Base-by-base conservation (phyloP, 2,329 filamentous ascomycete genomes). In the Penicillium sp. region DNA sequence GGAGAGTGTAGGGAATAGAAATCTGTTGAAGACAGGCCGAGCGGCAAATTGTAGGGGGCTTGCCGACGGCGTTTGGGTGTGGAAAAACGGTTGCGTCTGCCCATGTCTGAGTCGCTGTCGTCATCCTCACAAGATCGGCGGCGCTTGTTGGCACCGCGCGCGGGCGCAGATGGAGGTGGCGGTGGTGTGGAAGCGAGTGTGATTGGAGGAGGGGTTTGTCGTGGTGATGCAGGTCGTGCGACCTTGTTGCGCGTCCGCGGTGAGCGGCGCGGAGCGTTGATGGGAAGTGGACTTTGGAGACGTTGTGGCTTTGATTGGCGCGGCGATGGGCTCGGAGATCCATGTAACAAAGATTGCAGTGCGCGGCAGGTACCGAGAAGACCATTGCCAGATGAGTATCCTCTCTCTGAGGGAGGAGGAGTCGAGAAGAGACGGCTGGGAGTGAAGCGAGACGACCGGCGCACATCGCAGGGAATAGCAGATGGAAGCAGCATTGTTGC, bases 11-110 rank as follows among this genome's bases (percentile, higher is more conserved):
- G 68, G 4, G 76, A 73, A 55, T 76, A 74, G 58, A 80, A 81
- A 57, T 80, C 78, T 19, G 74, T 69, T 13, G 68, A 70, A 9
- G 72, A 71, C 9, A 81, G 67, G 19, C 79, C 78, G 4, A 79
- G 65, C 0, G 79, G 79, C 33, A 81, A 64, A n/a, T 78, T 68
- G 35, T 74, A 72, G 2, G 79, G 78, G 11, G 72, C 65, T 24
- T 74, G 70, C 19, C 78, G 71, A 39, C 65, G 72, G 59, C 78
- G 74, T 63, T 81, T 81, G 4, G 79, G 79, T 11, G 79, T 81
- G 4, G 74, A 74, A 55, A 73, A 71, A 37, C 64, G 68, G 46
- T 68, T 59, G 39, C 61, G 61, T 33, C 52, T 48, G 33, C 55
- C 43, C 22, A 56, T 58, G 39, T 57, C 54, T 13, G 29, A 26